Conservation (phyloP, 306 rosid species). For the Clitoria ternatea region DNA sequence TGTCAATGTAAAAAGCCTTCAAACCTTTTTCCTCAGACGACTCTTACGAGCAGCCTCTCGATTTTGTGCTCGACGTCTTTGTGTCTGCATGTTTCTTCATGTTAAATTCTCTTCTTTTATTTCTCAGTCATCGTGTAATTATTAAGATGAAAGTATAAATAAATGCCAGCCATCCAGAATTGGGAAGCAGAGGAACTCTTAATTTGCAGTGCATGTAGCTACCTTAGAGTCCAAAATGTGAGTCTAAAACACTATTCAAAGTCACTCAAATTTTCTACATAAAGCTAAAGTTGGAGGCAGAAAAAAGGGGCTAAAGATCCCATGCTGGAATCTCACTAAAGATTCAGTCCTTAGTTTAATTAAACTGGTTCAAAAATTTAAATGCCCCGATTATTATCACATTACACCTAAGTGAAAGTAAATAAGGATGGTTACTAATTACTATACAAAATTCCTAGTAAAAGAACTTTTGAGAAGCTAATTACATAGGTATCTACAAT, state of each 20-base stretch:
- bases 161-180: conserved; percentile 8
- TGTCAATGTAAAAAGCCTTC: too few species aligned
- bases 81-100: conserved; percentile 54
- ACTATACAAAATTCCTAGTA: neutral
- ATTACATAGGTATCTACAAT: neutral
- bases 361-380: neutral
- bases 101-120: neutral
- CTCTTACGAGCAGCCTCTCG: conserved; percentile 99
- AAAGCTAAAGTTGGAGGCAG: neutral
- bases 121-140: neutral
- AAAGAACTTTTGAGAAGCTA: neutral
- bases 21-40: conserved; percentile 85
- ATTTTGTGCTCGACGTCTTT: conserved; percentile 94
- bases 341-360: neutral
- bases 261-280: conserved; percentile 15
- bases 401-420: conserved; percentile 1
- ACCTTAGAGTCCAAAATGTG: neutral
- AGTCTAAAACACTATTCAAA: conserved; percentile 12
- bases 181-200: neutral
- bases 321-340: neutral
- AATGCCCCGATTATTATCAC: neutral
- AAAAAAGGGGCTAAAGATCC: neutral
- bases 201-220: neutral
- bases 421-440: neutral
- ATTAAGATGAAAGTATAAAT: neutral